Evolutionary conservation across 148 eudicot genomes (phyloP).

Genomic region (Rhododendron williamsianum): DNA sequence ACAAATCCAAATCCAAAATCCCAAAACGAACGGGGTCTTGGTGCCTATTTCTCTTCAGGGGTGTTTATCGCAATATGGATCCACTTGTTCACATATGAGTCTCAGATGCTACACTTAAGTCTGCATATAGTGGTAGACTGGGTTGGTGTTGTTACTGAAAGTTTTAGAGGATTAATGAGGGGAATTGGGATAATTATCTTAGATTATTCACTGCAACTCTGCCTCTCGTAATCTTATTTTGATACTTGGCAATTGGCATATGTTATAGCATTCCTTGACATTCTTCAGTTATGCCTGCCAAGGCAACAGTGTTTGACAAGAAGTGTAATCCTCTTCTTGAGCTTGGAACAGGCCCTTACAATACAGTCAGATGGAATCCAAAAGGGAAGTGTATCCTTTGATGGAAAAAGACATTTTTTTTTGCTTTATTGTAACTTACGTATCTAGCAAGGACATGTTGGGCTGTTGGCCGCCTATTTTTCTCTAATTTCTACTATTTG

Average conservation of each 20-base stretch:
- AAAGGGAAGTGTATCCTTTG: slow-evolving; percentile 94
- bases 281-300: slow-evolving; percentile 88
- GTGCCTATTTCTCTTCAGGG: background rate
- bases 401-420: background rate
- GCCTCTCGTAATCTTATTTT: background rate
- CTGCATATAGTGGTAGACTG: background rate
- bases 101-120: background rate
- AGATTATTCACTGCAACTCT: background rate
- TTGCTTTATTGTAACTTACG: background rate
- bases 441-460: background rate
- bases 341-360: slow-evolving; percentile 95
- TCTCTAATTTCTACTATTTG: background rate
- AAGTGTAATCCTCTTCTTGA: slow-evolving; percentile 90
- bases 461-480: background rate
- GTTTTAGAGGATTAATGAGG: background rate
- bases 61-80: background rate
- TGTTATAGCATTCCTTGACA: slow-evolving; percentile 47
- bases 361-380: slow-evolving; percentile 94
- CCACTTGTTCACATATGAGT: background rate
- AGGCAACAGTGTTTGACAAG: slow-evolving; percentile 84
- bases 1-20: too few species aligned
- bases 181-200: background rate
- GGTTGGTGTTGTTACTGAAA: background rate
- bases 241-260: background rate
- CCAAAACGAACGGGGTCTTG: too few species aligned